These are phyloP conservation scores for Pichia sp. DNA, from an alignment of 1,139 yeast genomes.

Conservation along the genomic window DNA sequence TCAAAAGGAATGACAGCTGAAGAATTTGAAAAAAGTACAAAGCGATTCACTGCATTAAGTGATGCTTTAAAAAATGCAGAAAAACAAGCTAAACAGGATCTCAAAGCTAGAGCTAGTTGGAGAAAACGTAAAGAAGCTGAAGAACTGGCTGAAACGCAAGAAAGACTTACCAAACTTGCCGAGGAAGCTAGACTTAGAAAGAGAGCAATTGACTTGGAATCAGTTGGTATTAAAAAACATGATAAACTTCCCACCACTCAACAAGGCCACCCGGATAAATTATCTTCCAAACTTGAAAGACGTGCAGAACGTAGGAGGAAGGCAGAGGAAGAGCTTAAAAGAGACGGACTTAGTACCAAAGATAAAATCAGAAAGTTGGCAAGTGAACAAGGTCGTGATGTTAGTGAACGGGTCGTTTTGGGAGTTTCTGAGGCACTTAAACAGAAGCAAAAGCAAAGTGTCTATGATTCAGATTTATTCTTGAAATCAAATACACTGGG, in stretches of 20 bases:
- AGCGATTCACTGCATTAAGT: slow-evolving; percentile 58
- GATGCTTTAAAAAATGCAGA: slow-evolving; percentile 76
- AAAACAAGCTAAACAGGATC: slow-evolving; percentile 62
- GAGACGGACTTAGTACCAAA: slow-evolving; percentile 41
- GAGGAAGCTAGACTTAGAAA: slow-evolving; percentile 39
- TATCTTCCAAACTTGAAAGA: slow-evolving; percentile 17
- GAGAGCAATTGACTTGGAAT: no score
- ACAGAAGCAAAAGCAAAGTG: slow-evolving; percentile 31
- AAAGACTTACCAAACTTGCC: slow-evolving; percentile 51
- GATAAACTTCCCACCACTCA: no score
- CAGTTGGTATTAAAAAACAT: no score
- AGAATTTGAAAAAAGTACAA: slow-evolving; percentile 41
- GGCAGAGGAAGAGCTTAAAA: slow-evolving; percentile 41
- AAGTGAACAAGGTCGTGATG: slow-evolving; percentile 41
- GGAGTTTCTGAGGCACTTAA: slow-evolving; percentile 36
- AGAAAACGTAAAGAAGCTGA: slow-evolving; percentile 48
- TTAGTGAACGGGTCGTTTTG: slow-evolving; percentile 48
- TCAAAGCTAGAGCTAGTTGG: slow-evolving; percentile 52
- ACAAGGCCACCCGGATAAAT: neutral
- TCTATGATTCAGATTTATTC: slow-evolving; percentile 52
- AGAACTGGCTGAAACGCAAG: slow-evolving; percentile 56
- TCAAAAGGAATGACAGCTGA: slow-evolving; percentile 39
- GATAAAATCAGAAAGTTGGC: slow-evolving; percentile 39
- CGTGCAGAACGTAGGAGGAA: slow-evolving; percentile 41
- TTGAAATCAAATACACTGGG: slow-evolving; percentile 36